A percentile compares a stretch with the other conserved stretches of the same genome.
Conservation (phyloP, 2,329 filamentous ascomycete genomes). For the Pyricularia pennisetigena region DNA sequence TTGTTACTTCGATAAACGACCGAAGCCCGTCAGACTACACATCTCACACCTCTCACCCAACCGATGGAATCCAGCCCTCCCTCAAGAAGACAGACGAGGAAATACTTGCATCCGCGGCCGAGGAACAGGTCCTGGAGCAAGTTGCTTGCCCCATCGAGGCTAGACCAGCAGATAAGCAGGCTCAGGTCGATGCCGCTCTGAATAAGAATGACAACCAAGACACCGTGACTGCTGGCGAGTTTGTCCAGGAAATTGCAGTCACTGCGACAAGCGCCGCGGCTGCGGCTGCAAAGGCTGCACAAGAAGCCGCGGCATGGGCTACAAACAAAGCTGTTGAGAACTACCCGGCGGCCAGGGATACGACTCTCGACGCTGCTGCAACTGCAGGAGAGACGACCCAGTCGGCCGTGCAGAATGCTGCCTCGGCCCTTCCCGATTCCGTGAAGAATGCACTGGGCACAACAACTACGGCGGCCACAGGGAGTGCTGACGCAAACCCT, state of each 20-base stretch:
- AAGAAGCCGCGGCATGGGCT: not conserved
- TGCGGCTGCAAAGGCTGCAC: not conserved
- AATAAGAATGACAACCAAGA: not conserved
- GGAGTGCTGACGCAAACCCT: not conserved
- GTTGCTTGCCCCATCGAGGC: not conserved
- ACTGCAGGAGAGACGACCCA: not conserved
- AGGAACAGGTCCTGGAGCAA: not conserved
- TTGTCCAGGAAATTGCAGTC: not conserved
- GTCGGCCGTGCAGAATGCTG: not conserved
- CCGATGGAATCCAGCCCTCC: not conserved
- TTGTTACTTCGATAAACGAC: not conserved
- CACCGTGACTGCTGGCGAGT: not conserved
- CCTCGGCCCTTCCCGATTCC: not conserved
- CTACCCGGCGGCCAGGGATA: conserved; percentile 1
- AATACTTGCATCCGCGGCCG: not conserved
- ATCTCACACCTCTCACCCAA: not conserved
- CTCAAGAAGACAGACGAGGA: not conserved
- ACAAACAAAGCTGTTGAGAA: not conserved
- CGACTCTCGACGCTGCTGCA: not conserved
- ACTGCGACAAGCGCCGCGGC: not conserved
- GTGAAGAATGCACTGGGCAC: not conserved
- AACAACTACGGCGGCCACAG: not conserved
- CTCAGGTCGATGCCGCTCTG: not conserved
- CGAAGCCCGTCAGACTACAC: not conserved
- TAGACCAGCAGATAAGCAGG: not conserved